Evolutionary conservation across 202 grass and related monocot species (phyloP).

Genomic region (Alloteropsis angusta): DNA sequence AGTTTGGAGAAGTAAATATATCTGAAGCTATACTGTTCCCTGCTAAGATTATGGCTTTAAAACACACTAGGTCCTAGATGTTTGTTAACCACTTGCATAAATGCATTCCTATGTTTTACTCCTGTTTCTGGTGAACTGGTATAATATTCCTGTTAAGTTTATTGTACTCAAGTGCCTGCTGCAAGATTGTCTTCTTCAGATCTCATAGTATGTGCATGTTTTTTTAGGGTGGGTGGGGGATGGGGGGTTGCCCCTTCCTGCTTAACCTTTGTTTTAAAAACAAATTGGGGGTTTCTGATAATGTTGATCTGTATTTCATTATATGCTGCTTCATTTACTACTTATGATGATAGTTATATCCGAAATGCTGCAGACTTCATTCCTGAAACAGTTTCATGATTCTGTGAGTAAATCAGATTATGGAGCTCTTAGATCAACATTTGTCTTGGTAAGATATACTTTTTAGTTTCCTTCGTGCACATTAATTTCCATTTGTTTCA

Average conservation of each 20-base stretch:
- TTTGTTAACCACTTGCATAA: not conserved
- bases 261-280: too few relatives aligned
- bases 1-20: not conserved
- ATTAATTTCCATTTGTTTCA: not conserved
- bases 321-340: not conserved
- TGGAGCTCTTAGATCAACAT: slow-evolving; percentile 70
- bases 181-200: not conserved
- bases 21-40: not conserved
- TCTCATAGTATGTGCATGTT: not conserved
- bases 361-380: slow-evolving; percentile 55
- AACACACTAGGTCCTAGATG: not conserved
- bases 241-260: too few relatives aligned
- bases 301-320: not conserved
- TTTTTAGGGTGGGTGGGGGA: too few relatives aligned
- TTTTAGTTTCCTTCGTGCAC: slow-evolving; percentile 10
- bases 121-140: not conserved
- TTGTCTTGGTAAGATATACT: slow-evolving; percentile 48
- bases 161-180: slow-evolving; percentile 4
- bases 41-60: not conserved
- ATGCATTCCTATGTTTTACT: not conserved
- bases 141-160: slow-evolving; percentile 9
- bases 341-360: slow-evolving; percentile 16
- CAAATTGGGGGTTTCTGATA: not conserved
- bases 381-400: slow-evolving; percentile 73
- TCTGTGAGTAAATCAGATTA: slow-evolving; percentile 94